Base-by-base conservation (phyloP, 106 monocot genomes). In the Vanilla planifolia region DNA sequence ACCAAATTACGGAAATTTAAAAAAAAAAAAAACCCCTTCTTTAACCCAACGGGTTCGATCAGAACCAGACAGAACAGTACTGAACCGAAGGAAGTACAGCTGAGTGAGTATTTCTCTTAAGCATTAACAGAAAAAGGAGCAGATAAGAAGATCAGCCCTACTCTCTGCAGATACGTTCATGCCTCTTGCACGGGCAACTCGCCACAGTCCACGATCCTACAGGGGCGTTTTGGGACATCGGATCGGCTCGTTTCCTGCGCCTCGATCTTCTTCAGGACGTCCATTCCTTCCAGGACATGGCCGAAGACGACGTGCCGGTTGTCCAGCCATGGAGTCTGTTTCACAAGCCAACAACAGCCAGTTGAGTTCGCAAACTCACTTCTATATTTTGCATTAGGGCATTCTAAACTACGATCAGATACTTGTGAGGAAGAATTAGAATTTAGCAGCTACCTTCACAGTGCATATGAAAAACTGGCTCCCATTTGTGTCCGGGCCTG, bases 391-490 rank as follows among this genome's bases (percentile, higher is more conserved):
- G 10, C 5, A 6, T 10, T 6, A 37, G 5, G 37, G 5, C 37
- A 37, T 37, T 5, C 7, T 37, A 37, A 37, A 37, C 37, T 37
- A 37, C 37, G 10, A 37, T 37, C 10, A 37, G 37, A 53, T 29
- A 23, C 30, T 53, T 6, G 6, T 5, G 4, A 28, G 15, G 30
- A 23, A 2, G 0, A 32, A 29, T 52, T 55, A 55, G 16, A 55
- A 6, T 24, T 6, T 24, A 51, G 25, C 30, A 35, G 21, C 26
- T 40, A 92, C 92, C 83, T 92, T 92, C 21, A 80, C 75, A 8
- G 92, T 92, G 73, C 83, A 84, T 51, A 92, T 78, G 55, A 92
- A 91, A 65, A 92, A 92, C 59, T 92, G 92, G 78, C 92, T 92
- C 1, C 92, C 72, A 64, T 92, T 92, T 2, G 91, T 86, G 48